Conservation (phyloP, 2,329 filamentous ascomycete species). For the Basipetospora chlamydospora region DNA sequence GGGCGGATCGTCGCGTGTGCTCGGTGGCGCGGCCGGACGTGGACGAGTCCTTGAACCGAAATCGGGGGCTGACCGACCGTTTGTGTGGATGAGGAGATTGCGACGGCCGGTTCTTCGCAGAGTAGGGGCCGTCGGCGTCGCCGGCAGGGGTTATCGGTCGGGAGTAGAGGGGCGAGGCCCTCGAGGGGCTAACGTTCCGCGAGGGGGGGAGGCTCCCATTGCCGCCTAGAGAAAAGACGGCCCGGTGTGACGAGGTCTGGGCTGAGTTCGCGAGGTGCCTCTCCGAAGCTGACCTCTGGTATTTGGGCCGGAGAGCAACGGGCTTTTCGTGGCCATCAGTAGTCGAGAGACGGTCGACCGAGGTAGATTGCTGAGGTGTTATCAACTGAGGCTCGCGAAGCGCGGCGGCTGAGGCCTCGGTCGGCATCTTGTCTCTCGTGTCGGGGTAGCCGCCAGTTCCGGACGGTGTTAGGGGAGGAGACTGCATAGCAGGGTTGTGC, state of each 20-base stretch:
- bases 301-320: slow-evolving; percentile 26
- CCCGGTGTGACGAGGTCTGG: too few relatives aligned
- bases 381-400: slow-evolving; percentile 31
- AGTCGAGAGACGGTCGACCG: slow-evolving; percentile 35
- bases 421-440: slow-evolving; percentile 1
- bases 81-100: slow-evolving; percentile 50
- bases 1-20: slow-evolving; percentile 36
- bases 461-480: slow-evolving; percentile 77
- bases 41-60: slow-evolving; percentile 69
- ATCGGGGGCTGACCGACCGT: slow-evolving; percentile 58
- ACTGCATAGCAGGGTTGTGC: slow-evolving; percentile 22
- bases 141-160: slow-evolving; percentile 67
- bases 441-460: slow-evolving; percentile 38
- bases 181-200: slow-evolving; percentile 48
- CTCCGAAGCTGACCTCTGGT: slow-evolving; percentile 11
- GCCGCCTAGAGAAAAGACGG: slow-evolving; percentile 34
- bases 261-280: too few relatives aligned
- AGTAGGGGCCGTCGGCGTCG: slow-evolving; percentile 73
- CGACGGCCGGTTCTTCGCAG: slow-evolving; percentile 63
- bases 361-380: slow-evolving; percentile 52
- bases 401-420: too few relatives aligned
- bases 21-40: slow-evolving; percentile 36
- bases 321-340: slow-evolving; percentile 23
- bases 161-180: slow-evolving; percentile 50
- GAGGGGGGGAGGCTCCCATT: slow-evolving; percentile 35